Evolutionary conservation across 495 filamentous ascomycete species (phyloP).

Genomic region (Penicillium turbatum): DNA sequence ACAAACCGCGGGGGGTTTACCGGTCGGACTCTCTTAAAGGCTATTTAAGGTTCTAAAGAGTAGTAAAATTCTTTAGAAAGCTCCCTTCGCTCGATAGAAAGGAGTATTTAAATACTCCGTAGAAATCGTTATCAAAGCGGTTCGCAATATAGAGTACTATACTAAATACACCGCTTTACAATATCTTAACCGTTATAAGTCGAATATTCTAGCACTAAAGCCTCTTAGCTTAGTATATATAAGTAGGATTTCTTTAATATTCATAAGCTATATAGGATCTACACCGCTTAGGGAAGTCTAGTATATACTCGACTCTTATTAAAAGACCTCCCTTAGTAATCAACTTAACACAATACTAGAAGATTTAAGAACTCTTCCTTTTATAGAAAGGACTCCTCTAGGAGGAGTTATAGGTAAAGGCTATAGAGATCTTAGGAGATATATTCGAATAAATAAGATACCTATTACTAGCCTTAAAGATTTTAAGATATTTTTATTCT

Average conservation of each 20-base stretch:
- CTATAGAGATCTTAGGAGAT: conserved; percentile 24
- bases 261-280: not conserved
- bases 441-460: conserved; percentile 14
- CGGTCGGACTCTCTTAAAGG: not conserved
- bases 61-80: not conserved
- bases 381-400: conserved; percentile 9
- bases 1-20: not conserved
- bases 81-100: not conserved
- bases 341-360: conserved; percentile 12
- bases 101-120: conserved; percentile 3
- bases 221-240: conserved; percentile 18
- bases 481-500: conserved; percentile 33
- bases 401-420: conserved; percentile 26
- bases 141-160: conserved; percentile 6
- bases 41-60: not conserved
- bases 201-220: conserved; percentile 16
- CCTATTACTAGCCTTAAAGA: conserved; percentile 19
- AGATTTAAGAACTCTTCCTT: conserved; percentile 19
- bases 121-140: conserved; percentile 18
- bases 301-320: not conserved
- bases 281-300: not conserved
- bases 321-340: conserved; percentile 6
- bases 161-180: conserved; percentile 18
- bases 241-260: conserved; percentile 15
- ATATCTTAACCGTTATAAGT: conserved; percentile 17